Evolutionary conservation across 352 stramenopile species (phyloP).

Genomic region (Globisporangium recalcitrans): DNA sequence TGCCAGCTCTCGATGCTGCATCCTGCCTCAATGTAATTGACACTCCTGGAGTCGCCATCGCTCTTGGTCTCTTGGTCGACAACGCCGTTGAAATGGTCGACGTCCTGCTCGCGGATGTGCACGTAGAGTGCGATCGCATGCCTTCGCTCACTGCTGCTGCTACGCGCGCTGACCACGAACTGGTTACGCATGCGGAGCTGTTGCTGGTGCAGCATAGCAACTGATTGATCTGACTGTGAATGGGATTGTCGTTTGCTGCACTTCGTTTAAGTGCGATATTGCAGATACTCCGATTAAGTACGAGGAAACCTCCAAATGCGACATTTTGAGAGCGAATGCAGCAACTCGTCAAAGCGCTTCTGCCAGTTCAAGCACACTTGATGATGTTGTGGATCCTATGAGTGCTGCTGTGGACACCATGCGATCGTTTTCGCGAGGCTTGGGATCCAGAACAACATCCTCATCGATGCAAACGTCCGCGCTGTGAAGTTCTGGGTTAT

Average conservation of each 20-base stretch:
- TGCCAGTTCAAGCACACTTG: too few species aligned
- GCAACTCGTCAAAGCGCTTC: too few species aligned
- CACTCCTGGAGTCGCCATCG: conserved; percentile 4
- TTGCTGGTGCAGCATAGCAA: too few species aligned
- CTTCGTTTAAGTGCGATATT: too few species aligned
- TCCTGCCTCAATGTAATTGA: conserved; percentile 35
- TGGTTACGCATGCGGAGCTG: conserved; percentile 48
- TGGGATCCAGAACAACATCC: conserved; percentile 15
- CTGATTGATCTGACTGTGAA: neutral
- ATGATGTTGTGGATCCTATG: too few species aligned
- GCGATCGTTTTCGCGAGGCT: conserved; percentile 6
- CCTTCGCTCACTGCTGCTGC: conserved; percentile 28
- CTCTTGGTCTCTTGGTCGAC: conserved; percentile 10
- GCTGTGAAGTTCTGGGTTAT: conserved; percentile 11
- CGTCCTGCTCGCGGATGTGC: conserved; percentile 51
- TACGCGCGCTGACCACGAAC: conserved; percentile 43
- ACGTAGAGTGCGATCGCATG: conserved; percentile 56
- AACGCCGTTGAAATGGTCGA: conserved; percentile 44
- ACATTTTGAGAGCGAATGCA: too few species aligned
- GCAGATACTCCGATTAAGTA: conserved; percentile 11
- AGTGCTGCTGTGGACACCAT: too few species aligned
- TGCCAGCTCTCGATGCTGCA: too few species aligned
- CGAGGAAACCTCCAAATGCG: too few species aligned
- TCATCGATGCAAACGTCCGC: conserved; percentile 15
- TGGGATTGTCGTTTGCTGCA: neutral